phyloP scores from a whole-genome alignment of 352 stramenopile species.

The Blastocystis sp. region DNA sequence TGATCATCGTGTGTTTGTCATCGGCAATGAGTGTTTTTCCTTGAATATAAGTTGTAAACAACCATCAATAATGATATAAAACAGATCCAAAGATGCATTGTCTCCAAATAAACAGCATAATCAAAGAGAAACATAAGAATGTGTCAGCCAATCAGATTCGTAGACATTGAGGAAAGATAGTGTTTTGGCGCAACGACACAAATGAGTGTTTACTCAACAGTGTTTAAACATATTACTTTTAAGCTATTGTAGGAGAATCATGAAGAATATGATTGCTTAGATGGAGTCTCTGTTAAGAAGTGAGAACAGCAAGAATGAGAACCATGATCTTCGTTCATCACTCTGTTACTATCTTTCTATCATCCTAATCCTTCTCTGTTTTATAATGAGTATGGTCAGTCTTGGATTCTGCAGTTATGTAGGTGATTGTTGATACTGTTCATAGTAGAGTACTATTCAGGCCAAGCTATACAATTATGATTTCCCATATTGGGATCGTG shows the following conservation, averaged over 20 bases:
- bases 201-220: neutral
- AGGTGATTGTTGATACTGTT: neutral
- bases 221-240: slow-evolving; percentile 15
- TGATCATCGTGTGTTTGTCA: too few species aligned
- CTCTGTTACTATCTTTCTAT: slow-evolving; percentile 56
- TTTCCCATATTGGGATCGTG: slow-evolving; percentile 23
- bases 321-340: slow-evolving; percentile 34
- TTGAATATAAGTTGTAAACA: too few species aligned
- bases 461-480: slow-evolving; percentile 38
- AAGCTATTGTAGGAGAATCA: neutral
- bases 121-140: neutral
- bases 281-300: slow-evolving; percentile 16
- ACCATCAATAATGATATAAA: too few species aligned
- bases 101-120: neutral
- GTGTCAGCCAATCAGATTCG: neutral
- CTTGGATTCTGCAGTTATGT: slow-evolving; percentile 59
- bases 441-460: slow-evolving; percentile 40
- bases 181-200: neutral
- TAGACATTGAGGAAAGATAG: neutral
- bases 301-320: neutral
- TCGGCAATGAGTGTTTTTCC: too few species aligned
- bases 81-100: neutral
- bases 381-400: slow-evolving; percentile 58
- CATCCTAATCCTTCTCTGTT: slow-evolving; percentile 35
- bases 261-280: neutral